Percentiles rank a stretch among this genome's conserved stretches.
These are phyloP conservation scores for Yamadazyma blattariae DNA, from an alignment of 1,139 yeast species.

Conservation along the genomic window DNA sequence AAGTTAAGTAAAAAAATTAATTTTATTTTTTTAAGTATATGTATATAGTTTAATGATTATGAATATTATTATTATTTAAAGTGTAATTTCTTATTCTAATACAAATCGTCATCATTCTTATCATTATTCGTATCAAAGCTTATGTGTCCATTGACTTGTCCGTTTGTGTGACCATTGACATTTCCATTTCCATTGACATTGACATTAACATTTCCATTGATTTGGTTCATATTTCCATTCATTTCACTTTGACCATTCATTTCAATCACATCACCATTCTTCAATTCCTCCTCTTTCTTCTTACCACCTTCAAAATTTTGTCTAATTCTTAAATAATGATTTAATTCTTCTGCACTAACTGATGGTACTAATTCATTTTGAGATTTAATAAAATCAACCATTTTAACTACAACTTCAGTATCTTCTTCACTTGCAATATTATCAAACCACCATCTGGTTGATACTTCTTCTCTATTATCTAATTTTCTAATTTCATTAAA, in stretches of 20 bases:
- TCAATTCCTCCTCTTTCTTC: slow-evolving; percentile 9
- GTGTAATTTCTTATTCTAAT: too few species aligned
- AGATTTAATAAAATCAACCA: slow-evolving; percentile 75
- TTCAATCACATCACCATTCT: background rate
- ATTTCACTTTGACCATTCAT: background rate
- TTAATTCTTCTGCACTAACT: slow-evolving; percentile 83
- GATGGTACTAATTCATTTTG: slow-evolving; percentile 72
- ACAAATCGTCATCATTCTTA: too few species aligned
- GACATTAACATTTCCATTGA: slow-evolving; percentile 1
- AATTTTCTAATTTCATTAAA: slow-evolving; percentile 39
- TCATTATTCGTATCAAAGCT: too few species aligned
- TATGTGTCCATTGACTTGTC: background rate
- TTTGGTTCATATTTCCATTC: background rate
- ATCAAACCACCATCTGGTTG: slow-evolving; percentile 91
- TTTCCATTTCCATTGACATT: background rate
- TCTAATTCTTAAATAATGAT: slow-evolving; percentile 75
- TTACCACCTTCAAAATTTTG: slow-evolving; percentile 70
- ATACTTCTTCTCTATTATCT: slow-evolving; percentile 39
- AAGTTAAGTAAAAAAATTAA: too few species aligned
- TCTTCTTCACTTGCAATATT: slow-evolving; percentile 70
- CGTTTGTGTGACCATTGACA: background rate
- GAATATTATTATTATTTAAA: too few species aligned
- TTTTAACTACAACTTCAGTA: slow-evolving; percentile 62
- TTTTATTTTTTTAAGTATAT: too few species aligned
- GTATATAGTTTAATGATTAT: background rate